phyloP scores from a whole-genome alignment of 1,284 basidiomycete species.

The Microbotryum scabiosae region DNA sequence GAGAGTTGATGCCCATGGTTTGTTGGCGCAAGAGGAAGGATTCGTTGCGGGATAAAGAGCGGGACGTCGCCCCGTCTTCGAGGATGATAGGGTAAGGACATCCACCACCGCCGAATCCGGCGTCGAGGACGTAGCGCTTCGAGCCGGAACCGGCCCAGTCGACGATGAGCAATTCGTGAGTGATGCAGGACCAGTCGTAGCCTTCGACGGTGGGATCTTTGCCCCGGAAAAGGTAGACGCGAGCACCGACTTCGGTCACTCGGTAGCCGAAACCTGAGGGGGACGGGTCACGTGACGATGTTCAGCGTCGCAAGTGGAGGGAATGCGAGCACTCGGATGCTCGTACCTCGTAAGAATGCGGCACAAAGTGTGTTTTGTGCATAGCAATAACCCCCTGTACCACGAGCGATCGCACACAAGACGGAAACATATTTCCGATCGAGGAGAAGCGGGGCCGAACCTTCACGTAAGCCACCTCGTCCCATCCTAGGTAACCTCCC shows the following conservation, averaged over 20 bases:
- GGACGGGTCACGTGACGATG: too few relatives aligned
- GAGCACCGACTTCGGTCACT: constrained; percentile 18
- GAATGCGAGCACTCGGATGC: neutral
- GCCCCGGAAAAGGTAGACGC: constrained; percentile 24
- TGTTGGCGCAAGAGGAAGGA: constrained; percentile 22
- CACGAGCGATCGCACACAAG: too few relatives aligned
- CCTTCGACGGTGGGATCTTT: constrained; percentile 18
- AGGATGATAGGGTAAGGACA: constrained; percentile 10
- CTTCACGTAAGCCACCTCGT: too few relatives aligned
- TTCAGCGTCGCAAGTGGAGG: too few relatives aligned
- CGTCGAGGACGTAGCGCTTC: constrained; percentile 12
- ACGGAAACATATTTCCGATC: too few relatives aligned
- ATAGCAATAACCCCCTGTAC: constrained; percentile 18
- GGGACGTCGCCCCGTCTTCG: constrained; percentile 12
- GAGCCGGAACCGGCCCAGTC: constrained; percentile 10
- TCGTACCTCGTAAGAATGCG: constrained; percentile 14
- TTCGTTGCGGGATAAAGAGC: constrained; percentile 15
- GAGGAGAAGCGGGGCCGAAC: too few relatives aligned
- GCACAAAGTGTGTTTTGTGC: constrained; percentile 8
- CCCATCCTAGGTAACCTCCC: too few relatives aligned
- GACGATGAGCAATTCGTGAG: constrained; percentile 19
- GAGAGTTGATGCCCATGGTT: constrained; percentile 6
- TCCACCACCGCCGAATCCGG: constrained; percentile 12
- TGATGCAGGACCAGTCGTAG: constrained; percentile 13
- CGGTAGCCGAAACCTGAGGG: constrained; percentile 19